phyloP scores from a whole-genome alignment of 495 filamentous ascomycete species.

The Immersiella caudata region DNA sequence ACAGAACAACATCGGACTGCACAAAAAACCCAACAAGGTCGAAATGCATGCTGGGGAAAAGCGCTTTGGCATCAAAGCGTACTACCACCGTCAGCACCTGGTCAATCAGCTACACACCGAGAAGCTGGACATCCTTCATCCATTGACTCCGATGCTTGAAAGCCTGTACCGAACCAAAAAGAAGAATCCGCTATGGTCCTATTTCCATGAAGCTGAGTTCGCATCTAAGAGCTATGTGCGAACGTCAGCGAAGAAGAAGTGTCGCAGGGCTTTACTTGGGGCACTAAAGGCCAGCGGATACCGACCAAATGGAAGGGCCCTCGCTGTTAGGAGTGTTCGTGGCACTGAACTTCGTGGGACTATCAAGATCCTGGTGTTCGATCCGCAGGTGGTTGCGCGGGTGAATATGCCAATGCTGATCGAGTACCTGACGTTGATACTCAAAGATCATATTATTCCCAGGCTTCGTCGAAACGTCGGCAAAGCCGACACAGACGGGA shows the following conservation, averaged over 20 bases:
- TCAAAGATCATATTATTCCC: constrained; percentile 14
- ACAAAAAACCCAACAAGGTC: background rate
- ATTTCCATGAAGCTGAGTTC: constrained; percentile 30
- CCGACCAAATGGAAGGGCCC: constrained; percentile 7
- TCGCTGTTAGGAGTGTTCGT: background rate
- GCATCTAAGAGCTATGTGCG: constrained; percentile 54
- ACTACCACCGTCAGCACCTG: background rate
- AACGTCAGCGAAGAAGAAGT: constrained; percentile 51
- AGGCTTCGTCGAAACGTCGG: constrained; percentile 1
- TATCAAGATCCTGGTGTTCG: constrained; percentile 17
- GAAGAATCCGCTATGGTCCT: constrained; percentile 56
- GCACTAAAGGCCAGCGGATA: constrained; percentile 18
- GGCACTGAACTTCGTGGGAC: constrained; percentile 35
- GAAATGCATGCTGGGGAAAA: background rate
- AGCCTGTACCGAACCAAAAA: constrained; percentile 34
- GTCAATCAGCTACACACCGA: background rate
- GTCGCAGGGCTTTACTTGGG: constrained; percentile 22
- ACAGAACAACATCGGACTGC: background rate
- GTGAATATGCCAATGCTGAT: constrained; percentile 28
- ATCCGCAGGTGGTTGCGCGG: constrained; percentile 25
- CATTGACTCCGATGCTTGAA: constrained; percentile 37
- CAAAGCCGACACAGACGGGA: background rate
- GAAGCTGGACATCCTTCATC: constrained; percentile 25
- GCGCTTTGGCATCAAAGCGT: background rate
- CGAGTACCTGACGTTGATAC: constrained; percentile 21